Conservation (phyloP, 1,139 yeast species). For the Yamadazyma oceani region DNA sequence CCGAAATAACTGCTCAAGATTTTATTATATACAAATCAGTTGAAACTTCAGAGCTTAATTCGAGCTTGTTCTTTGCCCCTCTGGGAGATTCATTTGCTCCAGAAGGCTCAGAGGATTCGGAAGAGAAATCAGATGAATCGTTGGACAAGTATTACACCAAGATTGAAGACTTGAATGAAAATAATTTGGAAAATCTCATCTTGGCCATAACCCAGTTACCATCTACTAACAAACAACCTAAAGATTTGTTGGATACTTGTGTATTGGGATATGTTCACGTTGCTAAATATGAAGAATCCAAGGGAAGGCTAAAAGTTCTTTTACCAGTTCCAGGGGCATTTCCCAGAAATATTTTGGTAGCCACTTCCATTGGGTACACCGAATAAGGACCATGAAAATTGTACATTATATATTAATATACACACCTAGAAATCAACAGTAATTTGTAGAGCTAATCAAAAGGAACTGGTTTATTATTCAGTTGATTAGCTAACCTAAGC, state of each 20-base stretch:
- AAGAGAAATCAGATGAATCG: slow-evolving; percentile 27
- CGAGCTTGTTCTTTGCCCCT: slow-evolving; percentile 45
- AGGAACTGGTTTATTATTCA: slow-evolving; percentile 54
- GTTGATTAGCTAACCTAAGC: slow-evolving; percentile 19
- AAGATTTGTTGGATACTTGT: slow-evolving; percentile 55
- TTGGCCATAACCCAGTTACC: slow-evolving; percentile 72
- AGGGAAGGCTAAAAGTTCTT: slow-evolving; percentile 67
- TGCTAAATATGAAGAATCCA: slow-evolving; percentile 58
- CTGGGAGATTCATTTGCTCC: slow-evolving; percentile 45
- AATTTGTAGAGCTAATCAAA: slow-evolving; percentile 53
- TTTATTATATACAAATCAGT: slow-evolving; percentile 41
- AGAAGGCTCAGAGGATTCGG: slow-evolving; percentile 22
- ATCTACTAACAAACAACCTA: slow-evolving; percentile 46
- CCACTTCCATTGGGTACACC: slow-evolving; percentile 32
- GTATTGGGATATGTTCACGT: slow-evolving; percentile 66
- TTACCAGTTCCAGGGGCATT: slow-evolving; percentile 86
- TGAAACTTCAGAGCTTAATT: slow-evolving; percentile 35
- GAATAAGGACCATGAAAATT: slow-evolving; percentile 18
- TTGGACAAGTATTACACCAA: slow-evolving; percentile 35
- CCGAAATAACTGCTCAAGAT: slow-evolving; percentile 40
- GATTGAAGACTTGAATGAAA: slow-evolving; percentile 49
- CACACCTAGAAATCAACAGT: too few relatives aligned
- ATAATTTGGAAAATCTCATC: slow-evolving; percentile 67
- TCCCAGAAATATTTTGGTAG: slow-evolving; percentile 49
- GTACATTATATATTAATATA: slow-evolving; percentile 4